Conservation (phyloP, 2,329 filamentous ascomycete species). For the Claviceps sp. region DNA sequence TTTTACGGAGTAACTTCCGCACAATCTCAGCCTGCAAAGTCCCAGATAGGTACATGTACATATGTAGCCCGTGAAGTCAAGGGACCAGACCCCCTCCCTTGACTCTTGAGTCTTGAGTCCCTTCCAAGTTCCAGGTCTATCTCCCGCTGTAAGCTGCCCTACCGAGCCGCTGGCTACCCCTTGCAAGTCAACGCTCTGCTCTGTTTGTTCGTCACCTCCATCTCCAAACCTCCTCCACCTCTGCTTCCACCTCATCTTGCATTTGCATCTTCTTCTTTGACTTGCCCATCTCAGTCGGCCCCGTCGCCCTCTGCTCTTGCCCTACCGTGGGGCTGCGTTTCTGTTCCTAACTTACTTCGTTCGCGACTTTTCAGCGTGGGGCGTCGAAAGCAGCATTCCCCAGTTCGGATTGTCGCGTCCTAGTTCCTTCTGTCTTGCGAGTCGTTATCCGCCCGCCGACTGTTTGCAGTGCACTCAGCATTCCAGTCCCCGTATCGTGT, state of each 20-base stretch:
- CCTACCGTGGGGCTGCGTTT: background rate
- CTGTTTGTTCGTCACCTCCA: background rate
- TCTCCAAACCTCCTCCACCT: background rate
- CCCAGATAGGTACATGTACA: too few species aligned
- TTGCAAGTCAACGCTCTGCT: too few species aligned
- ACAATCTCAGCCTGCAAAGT: too few species aligned
- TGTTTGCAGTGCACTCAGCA: constrained; percentile 8
- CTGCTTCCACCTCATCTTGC: background rate
- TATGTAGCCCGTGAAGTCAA: too few species aligned
- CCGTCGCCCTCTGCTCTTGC: background rate
- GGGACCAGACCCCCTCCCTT: too few species aligned
- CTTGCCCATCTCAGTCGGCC: background rate
- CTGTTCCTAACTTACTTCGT: background rate
- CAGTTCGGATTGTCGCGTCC: constrained; percentile 1
- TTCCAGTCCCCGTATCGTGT: constrained; percentile 6
- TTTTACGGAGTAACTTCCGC: too few species aligned
- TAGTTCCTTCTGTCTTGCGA: background rate
- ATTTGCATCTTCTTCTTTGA: background rate
- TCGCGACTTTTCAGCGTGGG: background rate
- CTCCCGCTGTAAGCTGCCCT: background rate
- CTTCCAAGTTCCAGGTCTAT: too few species aligned
- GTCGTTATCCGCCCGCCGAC: constrained; percentile 1
- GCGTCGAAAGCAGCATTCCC: constrained; percentile 1
- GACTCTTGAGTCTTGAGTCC: too few species aligned
- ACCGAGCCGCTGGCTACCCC: background rate